Conservation (phyloP, 23 red algal genomes). For the Gracilaria vermiculophylla region DNA sequence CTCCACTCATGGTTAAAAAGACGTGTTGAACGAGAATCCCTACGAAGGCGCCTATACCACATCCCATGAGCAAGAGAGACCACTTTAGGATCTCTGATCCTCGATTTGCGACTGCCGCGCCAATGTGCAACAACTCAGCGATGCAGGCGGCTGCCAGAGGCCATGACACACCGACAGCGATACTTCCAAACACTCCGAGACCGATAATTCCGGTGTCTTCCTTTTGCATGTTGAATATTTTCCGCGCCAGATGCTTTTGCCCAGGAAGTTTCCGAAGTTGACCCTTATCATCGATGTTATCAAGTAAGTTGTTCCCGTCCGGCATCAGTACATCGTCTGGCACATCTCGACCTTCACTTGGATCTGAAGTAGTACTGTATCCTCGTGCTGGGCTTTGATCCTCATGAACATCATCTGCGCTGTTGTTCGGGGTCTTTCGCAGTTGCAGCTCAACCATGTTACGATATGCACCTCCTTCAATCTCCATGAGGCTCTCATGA, state of each 20-base stretch:
- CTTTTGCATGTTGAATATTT: not conserved
- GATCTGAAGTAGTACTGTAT: not conserved
- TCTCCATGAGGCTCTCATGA: conserved; percentile 60
- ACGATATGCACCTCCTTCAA: conserved; percentile 49
- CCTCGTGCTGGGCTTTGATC: not conserved
- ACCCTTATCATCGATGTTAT: not conserved
- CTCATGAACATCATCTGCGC: not conserved
- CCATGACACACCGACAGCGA: conserved; percentile 11
- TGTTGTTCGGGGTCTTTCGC: not conserved
- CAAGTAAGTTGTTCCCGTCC: not conserved
- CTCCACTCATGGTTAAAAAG: conserved; percentile 67
- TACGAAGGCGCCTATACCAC: conserved; percentile 16
- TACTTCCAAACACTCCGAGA: conserved; percentile 9
- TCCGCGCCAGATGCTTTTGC: not conserved
- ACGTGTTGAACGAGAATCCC: conserved; percentile 22
- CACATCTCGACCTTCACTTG: not conserved
- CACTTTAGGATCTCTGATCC: conserved; percentile 16
- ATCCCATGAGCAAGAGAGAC: conserved; percentile 9
- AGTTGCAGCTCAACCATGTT: conserved; percentile 47
- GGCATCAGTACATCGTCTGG: not conserved
- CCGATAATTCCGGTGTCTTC: not conserved
- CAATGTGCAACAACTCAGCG: conserved; percentile 15
- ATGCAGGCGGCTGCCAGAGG: conserved; percentile 11
- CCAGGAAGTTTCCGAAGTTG: not conserved
- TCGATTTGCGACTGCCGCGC: not conserved